Evolutionary conservation across 176 grass and related monocot species (phyloP).

Genomic region (Triticum timopheevii): DNA sequence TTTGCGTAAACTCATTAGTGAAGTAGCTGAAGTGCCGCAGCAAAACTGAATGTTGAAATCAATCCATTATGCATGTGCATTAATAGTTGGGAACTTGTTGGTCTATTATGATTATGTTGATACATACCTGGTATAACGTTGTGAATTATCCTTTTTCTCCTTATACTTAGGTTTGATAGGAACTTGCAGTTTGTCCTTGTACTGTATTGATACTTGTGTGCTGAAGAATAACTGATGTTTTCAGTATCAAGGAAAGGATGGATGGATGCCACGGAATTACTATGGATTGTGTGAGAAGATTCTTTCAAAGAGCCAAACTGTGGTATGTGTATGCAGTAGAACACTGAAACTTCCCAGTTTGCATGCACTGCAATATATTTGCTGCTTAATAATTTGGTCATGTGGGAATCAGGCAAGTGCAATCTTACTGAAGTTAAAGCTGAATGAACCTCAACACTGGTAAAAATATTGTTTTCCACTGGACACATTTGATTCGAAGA

Average conservation of each 20-base stretch:
- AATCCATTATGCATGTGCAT: not conserved
- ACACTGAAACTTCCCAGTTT: not conserved
- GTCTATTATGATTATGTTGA: not conserved
- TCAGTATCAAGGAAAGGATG: conserved; percentile 13
- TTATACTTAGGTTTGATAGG: not conserved
- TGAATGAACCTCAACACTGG: not conserved
- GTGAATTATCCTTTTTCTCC: not conserved
- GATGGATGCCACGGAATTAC: conserved; percentile 10
- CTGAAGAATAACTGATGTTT: not conserved
- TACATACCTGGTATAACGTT: not conserved
- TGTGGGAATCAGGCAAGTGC: not conserved
- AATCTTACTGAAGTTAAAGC: not conserved
- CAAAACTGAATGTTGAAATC: not conserved
- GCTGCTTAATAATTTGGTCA: not conserved
- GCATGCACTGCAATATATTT: not conserved
- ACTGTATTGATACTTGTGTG: not conserved
- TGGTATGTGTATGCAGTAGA: not conserved
- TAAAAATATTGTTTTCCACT: not conserved
- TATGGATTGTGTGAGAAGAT: conserved; percentile 11
- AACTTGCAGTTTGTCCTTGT: not conserved
- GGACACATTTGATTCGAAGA: not conserved
- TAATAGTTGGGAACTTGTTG: not conserved
- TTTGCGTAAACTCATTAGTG: not conserved
- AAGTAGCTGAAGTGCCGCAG: not conserved
- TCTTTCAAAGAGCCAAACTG: conserved; percentile 17